Evolutionary conservation across 192 early-diverging fungal species (phyloP).

Genomic region (Piromyces finnis): DNA sequence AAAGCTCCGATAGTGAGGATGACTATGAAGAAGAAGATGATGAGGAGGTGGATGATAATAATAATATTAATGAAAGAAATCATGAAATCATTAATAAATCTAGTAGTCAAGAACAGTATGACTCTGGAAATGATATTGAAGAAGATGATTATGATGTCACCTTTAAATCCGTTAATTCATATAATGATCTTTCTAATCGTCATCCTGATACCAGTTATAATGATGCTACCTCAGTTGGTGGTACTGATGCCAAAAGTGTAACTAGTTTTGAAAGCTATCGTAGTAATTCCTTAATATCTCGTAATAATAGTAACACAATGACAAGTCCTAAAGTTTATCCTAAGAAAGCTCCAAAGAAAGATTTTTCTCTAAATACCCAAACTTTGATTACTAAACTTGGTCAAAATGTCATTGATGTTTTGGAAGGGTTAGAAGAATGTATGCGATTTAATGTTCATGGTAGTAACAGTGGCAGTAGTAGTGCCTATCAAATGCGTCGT

Average conservation of each 20-base stretch:
- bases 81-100: background rate
- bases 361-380: background rate
- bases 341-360: background rate
- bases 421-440: background rate
- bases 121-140: background rate
- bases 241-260: background rate
- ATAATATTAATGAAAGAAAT: background rate
- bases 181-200: background rate
- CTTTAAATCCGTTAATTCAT: background rate
- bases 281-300: background rate
- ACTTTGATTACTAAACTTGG: background rate
- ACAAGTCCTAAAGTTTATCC: background rate
- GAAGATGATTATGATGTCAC: constrained; percentile 6
- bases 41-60: background rate
- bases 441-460: constrained; percentile 66
- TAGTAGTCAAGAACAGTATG: background rate
- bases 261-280: background rate
- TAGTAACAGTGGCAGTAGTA: constrained; percentile 49
- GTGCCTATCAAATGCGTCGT: background rate
- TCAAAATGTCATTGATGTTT: background rate
- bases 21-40: constrained; percentile 2
- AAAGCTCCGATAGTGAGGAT: background rate
- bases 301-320: background rate
- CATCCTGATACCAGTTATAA: background rate
- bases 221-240: background rate